A percentile compares a stretch with the other conserved stretches of the same genome.
Conservation (phyloP, 225 moss, liverwort and hornwort species). For the Pseudoscleropodium purum region DNA sequence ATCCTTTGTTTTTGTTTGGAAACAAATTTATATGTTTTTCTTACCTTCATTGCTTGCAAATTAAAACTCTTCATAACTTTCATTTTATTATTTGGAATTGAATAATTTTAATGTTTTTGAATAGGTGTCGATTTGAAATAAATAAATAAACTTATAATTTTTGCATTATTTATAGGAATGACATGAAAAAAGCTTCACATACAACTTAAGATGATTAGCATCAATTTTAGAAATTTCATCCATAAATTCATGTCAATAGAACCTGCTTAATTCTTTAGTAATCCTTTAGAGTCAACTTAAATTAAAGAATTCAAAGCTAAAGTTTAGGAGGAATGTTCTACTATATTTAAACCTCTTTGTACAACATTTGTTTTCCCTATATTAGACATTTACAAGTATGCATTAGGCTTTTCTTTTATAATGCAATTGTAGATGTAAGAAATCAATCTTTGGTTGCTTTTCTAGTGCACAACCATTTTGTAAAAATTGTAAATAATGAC, state of each 20-base stretch:
- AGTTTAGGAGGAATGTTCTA: not conserved
- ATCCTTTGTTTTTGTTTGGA: not conserved
- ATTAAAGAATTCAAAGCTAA: not conserved
- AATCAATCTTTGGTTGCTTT: not conserved
- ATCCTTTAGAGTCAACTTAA: rapidly evolving
- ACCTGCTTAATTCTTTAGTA: too few species aligned
- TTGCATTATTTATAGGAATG: not conserved
- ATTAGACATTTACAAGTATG: not conserved
- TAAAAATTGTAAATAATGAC: not conserved
- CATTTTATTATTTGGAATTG: not conserved
- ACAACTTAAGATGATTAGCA: not conserved
- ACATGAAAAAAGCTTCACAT: not conserved
- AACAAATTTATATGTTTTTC: not conserved
- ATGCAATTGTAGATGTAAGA: not conserved
- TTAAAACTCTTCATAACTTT: not conserved
- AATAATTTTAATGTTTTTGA: not conserved
- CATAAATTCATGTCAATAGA: not conserved
- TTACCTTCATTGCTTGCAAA: rapidly evolving
- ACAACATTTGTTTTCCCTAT: not conserved
- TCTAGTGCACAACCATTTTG: not conserved
- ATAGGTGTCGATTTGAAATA: rapidly evolving
- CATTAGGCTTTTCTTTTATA: too few species aligned
- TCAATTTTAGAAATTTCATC: not conserved
- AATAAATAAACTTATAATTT: too few species aligned
- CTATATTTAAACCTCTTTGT: rapidly evolving